A percentile compares a stretch with the other conserved stretches of the same genome.
phyloP scores from a whole-genome alignment of 257 asterid species.

The Apocynum venetum region DNA sequence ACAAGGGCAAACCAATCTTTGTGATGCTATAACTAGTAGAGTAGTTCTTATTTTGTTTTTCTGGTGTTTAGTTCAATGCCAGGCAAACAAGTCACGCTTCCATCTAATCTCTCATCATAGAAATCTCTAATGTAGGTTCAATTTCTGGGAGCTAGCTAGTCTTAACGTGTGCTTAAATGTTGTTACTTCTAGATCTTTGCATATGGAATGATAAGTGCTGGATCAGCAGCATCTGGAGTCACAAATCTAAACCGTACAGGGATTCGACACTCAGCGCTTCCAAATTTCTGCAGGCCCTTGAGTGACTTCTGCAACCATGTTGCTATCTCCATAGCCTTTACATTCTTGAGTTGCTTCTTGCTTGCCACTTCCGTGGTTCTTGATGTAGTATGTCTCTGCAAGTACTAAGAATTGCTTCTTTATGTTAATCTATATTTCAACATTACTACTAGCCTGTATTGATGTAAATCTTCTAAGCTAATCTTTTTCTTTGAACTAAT shows the following conservation, averaged over 20 bases:
- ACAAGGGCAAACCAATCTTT: too few relatives aligned
- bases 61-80: too few relatives aligned
- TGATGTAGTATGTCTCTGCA: conserved; percentile 61
- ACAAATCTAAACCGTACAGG: conserved; percentile 80
- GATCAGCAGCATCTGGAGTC: conserved; percentile 86
- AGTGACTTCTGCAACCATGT: conserved; percentile 61
- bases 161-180: background rate
- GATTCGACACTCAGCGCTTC: conserved; percentile 64
- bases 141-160: background rate
- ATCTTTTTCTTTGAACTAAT: background rate
- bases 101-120: too few relatives aligned
- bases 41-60: too few relatives aligned
- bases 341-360: conserved; percentile 60
- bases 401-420: conserved; percentile 4
- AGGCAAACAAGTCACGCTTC: too few relatives aligned
- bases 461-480: background rate
- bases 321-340: conserved; percentile 66
- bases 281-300: conserved; percentile 82
- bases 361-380: conserved; percentile 58
- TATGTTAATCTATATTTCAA: background rate
- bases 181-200: conserved; percentile 48
- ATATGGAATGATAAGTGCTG: conserved; percentile 77
- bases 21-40: too few relatives aligned
- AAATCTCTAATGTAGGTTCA: background rate
- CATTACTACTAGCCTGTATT: background rate